Evolutionary conservation across 2,329 filamentous ascomycete species (phyloP).

Genomic region (Tolypocladium tundrense): DNA sequence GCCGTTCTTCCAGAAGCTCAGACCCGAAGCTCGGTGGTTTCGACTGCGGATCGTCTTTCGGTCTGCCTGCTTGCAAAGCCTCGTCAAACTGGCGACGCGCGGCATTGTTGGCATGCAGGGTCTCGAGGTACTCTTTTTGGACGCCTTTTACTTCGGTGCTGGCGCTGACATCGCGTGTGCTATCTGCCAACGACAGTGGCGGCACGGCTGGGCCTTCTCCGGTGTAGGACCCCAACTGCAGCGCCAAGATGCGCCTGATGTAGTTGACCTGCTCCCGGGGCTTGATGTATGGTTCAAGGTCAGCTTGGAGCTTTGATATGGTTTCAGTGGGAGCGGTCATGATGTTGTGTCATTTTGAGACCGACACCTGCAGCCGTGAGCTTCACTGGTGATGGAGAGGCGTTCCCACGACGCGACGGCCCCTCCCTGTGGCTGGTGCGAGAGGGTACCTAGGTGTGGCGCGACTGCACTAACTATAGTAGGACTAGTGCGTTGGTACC

Average conservation of each 20-base stretch:
- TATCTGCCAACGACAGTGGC: constrained; percentile 38
- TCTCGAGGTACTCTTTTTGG: constrained; percentile 45
- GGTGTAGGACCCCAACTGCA: constrained; percentile 40
- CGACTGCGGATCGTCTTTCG: constrained; percentile 10
- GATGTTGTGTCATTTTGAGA: constrained; percentile 2
- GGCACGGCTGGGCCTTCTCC: constrained; percentile 29
- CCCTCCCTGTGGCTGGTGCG: constrained; percentile 5
- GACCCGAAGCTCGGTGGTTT: constrained; percentile 6
- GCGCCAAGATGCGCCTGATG: constrained; percentile 43
- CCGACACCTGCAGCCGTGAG: not conserved
- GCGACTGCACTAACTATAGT: constrained; percentile 3
- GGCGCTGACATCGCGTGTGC: constrained; percentile 21
- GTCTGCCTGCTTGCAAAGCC: constrained; percentile 15
- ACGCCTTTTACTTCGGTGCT: constrained; percentile 32
- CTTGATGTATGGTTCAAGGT: constrained; percentile 42
- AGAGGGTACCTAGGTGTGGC: constrained; percentile 1
- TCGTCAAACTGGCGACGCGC: constrained; percentile 38
- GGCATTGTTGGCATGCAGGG: constrained; percentile 39
- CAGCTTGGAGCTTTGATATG: constrained; percentile 26
- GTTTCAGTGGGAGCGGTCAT: constrained; percentile 23
- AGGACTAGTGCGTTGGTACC: constrained; percentile 4
- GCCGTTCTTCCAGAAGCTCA: constrained; percentile 35
- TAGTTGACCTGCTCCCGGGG: constrained; percentile 46
- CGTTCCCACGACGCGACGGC: not conserved
- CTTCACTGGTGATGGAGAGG: not conserved